Evolutionary conservation across 768 basidiomycete genomes (phyloP), one percentile per base, ranked within the genome.

Genomic region (Chalciporus chontae): DNA sequence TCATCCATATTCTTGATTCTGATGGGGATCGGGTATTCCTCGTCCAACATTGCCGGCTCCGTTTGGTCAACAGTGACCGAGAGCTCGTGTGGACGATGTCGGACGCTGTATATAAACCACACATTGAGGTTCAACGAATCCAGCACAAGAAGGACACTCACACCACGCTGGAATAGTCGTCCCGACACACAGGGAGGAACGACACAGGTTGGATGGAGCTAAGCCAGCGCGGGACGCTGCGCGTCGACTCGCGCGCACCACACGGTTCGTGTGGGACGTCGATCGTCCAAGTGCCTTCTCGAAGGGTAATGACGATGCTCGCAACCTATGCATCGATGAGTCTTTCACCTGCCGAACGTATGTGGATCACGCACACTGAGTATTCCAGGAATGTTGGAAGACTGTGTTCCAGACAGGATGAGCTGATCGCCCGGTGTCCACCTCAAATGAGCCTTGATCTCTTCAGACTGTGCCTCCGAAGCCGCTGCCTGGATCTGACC

Each of bases 1-100:
- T 80, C 78, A 62, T 96, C 93, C 5, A 70, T 60, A 61, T 94
- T 96, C 4, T 70, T 78, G 13, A 95, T 74, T 40, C 80, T 74
- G 37, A 97, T 72, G 10, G 65, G 62, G 56, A 97, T 84, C 0
- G 87, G 84, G 60, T 87, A 90, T 40, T 78, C 76, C 65, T 96
- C 94, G 53, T 88, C 84, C 31, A 95, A 66, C 64, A 85, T 89
- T 1, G 90, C 91, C 0, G 88, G 87, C 2, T 77, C 65, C 0
- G 77, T 69, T 50, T 92, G 85, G 1, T 72, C 65, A 40, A 94
- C 62, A 0, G 73, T 69, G 17, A 90, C 69, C 4, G 67, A 57
- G 4, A 95, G 58, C 0, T 67, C 65, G 53, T 90, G 89, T 0
- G 83, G 76, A 18, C 79, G 79, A 54, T 84, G 76, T 43, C 77